Evolutionary conservation across 1,139 yeast genomes (phyloP), one percentile per base, ranked within the genome.

Genomic region (Protomyces inundatus): DNA sequence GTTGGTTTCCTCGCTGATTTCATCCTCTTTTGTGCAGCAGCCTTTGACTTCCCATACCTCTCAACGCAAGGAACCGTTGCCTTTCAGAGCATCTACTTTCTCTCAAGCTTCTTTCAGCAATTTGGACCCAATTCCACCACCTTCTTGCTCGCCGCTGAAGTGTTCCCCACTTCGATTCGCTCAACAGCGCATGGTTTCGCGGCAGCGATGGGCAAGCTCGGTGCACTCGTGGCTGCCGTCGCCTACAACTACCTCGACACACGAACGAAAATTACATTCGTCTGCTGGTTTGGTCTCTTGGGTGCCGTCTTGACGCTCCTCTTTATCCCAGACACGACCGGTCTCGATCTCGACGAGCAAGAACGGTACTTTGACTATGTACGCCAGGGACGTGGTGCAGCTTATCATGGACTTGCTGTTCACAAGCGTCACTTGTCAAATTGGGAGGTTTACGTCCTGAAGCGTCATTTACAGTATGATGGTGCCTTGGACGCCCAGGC

Each of bases 21-120:
- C 67, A 72, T 78, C 63, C 76, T 84, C 66, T 84, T 84, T 76
- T 82, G 85, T 74, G 76, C 80, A 66, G 84, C 85, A 72, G 88
- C 86, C 67, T 84, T 84, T 75, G 85, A 82, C 71, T 84, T 81
- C 80, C 74, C 82, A 73, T 77, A 79, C 75, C 54, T 60, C 30
- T 75, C 83, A 71, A 71, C 73, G 56, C 82, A 79, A 67, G 80
- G 84, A 68, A 68, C 74, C 63, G 76, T 76, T 66, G 86, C 83
- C 63, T 81, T 83, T 77, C 84, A 84, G 73, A 85, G 83, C 61
- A 79, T 84, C 73, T 84, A 84, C 78, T 84, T 84, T 72, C 74
- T 84, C 71, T 78, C 82, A 56, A 86, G 84, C 73, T 84, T 85
- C 77, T 84, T 84, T 82, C 82, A 84, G 76, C 85, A 84, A 77